Evolutionary conservation across 306 rosid genomes (phyloP).

Genomic region (Arachis hypogaea): DNA sequence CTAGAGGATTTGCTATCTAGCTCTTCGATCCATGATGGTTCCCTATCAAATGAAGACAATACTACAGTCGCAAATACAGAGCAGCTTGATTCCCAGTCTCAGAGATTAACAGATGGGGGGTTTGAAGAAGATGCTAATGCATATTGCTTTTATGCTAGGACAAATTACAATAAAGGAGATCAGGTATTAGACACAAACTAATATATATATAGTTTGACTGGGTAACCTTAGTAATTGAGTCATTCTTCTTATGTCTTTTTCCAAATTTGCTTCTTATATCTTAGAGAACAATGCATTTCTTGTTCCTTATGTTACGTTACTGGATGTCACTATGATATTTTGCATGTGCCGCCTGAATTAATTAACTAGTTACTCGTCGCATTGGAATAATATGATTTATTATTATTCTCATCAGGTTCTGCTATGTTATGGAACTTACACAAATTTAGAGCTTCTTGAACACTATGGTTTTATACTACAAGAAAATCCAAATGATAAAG

Average conservation of each 20-base stretch:
- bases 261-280: conserved; percentile 13
- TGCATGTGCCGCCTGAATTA: no score
- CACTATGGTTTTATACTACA: conserved; percentile 79
- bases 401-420: conserved; percentile 61
- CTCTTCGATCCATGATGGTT: conserved; percentile 33
- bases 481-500: conserved; percentile 78
- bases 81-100: conserved; percentile 49
- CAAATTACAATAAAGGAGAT: conserved; percentile 74
- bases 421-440: conserved; percentile 82
- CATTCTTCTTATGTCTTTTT: conserved; percentile 3
- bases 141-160: conserved; percentile 86
- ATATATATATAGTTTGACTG: no score
- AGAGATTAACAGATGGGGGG: conserved; percentile 80
- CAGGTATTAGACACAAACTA: conserved; percentile 53
- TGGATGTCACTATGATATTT: not conserved
- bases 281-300: conserved; percentile 1
- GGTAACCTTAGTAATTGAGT: not conserved
- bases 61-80: conserved; percentile 37
- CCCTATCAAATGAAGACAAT: conserved; percentile 39
- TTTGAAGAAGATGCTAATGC: conserved; percentile 67
- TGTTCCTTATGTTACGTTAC: conserved; percentile 12
- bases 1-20: conserved; percentile 34
- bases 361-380: no score
- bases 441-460: conserved; percentile 91
- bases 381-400: no score